phyloP scores from a whole-genome alignment of 202 grass and related monocot species.

The Setaria viridis region DNA sequence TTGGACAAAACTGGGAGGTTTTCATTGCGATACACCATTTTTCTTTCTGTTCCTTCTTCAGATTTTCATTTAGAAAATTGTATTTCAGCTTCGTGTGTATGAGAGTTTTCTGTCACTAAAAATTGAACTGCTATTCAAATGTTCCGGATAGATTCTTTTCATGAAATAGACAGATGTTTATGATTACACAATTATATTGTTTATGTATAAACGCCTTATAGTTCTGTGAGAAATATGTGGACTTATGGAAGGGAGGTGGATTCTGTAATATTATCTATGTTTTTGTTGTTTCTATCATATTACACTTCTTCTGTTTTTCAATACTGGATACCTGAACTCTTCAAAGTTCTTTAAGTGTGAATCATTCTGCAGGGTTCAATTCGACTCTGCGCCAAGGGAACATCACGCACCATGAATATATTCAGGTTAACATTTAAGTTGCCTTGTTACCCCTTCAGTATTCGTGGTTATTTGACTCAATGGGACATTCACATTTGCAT shows the following conservation, averaged over 20 bases:
- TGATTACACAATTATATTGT: not conserved
- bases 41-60: not conserved
- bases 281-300: not conserved
- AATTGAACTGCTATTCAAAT: conserved; percentile 19
- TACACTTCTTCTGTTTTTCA: not conserved
- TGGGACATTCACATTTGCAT: not conserved
- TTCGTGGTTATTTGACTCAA: not conserved
- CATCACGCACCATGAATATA: conserved; percentile 99
- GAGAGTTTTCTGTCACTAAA: not conserved
- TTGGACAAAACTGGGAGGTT: not conserved
- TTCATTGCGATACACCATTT: conserved; percentile 11
- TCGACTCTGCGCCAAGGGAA: conserved; percentile 95
- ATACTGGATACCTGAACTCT: conserved; percentile 11
- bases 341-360: conserved; percentile 46
- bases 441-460: conserved; percentile 3
- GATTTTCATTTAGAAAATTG: conserved; percentile 2
- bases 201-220: not conserved
- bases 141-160: conserved; percentile 13
- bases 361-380: conserved; percentile 86
- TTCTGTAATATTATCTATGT: not conserved
- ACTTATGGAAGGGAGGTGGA: not conserved
- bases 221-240: not conserved
- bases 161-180: not conserved
- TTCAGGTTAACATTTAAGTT: conserved; percentile 64
- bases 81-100: not conserved